Conservation (phyloP, 768 basidiomycete species). For the Termitomyces sp. region DNA sequence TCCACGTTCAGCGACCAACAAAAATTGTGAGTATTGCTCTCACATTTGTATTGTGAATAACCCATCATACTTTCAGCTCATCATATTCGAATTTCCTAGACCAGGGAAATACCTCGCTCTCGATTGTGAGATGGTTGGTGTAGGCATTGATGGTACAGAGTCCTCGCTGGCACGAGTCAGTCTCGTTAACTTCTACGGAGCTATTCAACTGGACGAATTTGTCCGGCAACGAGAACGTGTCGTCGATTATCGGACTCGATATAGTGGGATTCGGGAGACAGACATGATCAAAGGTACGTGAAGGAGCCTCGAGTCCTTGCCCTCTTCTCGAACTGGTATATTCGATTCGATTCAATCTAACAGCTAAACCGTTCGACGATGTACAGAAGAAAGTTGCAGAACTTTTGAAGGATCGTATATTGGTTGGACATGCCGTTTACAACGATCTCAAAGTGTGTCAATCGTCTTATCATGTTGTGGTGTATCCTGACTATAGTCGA, state of each 20-base stretch:
- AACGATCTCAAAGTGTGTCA: slow-evolving; percentile 79
- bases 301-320: background rate
- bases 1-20: slow-evolving; percentile 34
- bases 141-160: slow-evolving; percentile 79
- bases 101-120: slow-evolving; percentile 76
- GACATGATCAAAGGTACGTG: slow-evolving; percentile 67
- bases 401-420: slow-evolving; percentile 67
- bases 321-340: background rate
- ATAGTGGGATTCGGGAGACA: slow-evolving; percentile 71
- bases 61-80: background rate
- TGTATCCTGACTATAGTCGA: slow-evolving; percentile 2
- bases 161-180: slow-evolving; percentile 87
- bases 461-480: background rate
- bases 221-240: slow-evolving; percentile 85
- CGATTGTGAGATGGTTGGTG: slow-evolving; percentile 98
- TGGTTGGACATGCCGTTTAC: slow-evolving; percentile 88
- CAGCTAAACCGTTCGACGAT: slow-evolving; percentile 74
- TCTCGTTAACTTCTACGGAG: slow-evolving; percentile 85
- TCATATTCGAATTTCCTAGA: slow-evolving; percentile 22
- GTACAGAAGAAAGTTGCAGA: slow-evolving; percentile 77
- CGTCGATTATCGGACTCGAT: slow-evolving; percentile 89
- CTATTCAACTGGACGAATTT: slow-evolving; percentile 74
- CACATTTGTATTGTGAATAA: slow-evolving; percentile 4
- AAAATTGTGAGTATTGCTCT: slow-evolving; percentile 32
- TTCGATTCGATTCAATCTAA: too few species aligned